These are phyloP conservation scores for Emericellopsis atlantica DNA, from an alignment of 2,329 filamentous ascomycete genomes.

Conservation along the genomic window DNA sequence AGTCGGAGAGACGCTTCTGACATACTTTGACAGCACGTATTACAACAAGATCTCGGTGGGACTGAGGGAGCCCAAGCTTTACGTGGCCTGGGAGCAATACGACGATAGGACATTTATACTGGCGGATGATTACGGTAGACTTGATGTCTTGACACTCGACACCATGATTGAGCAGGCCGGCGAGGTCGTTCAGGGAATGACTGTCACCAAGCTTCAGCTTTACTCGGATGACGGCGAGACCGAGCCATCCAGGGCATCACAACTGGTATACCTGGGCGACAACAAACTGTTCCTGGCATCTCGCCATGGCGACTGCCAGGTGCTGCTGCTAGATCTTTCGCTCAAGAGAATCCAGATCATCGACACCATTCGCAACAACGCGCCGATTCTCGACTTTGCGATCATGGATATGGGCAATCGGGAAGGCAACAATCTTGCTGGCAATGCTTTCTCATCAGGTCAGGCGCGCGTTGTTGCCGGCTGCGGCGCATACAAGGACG, in stretches of 20 bases:
- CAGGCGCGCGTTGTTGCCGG: conserved; percentile 89
- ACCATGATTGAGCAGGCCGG: conserved; percentile 51
- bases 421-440: conserved; percentile 58
- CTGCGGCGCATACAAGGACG: conserved; percentile 81
- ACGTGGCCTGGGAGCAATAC: conserved; percentile 81
- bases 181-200: conserved; percentile 59
- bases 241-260: conserved; percentile 60
- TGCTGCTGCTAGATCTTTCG: conserved; percentile 46
- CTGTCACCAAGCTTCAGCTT: conserved; percentile 37
- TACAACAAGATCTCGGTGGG: conserved; percentile 52
- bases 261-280: conserved; percentile 63
- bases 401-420: conserved; percentile 93
- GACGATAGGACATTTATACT: conserved; percentile 76
- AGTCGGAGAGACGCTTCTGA: conserved; percentile 67
- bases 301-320: conserved; percentile 83
- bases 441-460: conserved; percentile 87
- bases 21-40: conserved; percentile 72
- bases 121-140: conserved; percentile 77
- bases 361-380: conserved; percentile 65
- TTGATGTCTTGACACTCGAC: conserved; percentile 75
- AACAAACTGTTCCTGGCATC: conserved; percentile 77
- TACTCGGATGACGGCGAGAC: conserved; percentile 6
- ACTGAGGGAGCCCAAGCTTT: conserved; percentile 66
- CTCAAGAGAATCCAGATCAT: conserved; percentile 44
- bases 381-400: conserved; percentile 83